phyloP scores from a whole-genome alignment of 257 asterid species.

The Nicotiana paniculata region DNA sequence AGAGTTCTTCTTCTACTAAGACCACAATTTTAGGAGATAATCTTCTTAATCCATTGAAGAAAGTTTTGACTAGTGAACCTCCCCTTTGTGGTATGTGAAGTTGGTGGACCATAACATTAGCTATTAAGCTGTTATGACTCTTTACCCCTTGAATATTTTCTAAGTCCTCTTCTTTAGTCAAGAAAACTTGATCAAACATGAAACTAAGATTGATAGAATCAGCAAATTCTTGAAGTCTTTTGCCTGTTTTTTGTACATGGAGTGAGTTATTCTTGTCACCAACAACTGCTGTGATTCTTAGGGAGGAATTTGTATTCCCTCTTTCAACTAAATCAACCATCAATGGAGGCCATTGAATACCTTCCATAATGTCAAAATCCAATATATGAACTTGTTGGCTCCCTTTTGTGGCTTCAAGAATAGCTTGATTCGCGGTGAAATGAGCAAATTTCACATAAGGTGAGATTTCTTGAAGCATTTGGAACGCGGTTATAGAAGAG shows the following conservation, averaged over 20 bases:
- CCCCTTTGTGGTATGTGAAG: constrained; percentile 30
- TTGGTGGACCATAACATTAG: constrained; percentile 35
- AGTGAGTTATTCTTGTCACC: neutral
- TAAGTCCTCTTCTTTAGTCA: constrained; percentile 23
- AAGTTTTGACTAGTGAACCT: constrained; percentile 15
- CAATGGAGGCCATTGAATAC: constrained; percentile 41
- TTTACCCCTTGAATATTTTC: constrained; percentile 1
- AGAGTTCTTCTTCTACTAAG: constrained; percentile 32
- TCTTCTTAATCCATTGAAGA: constrained; percentile 29
- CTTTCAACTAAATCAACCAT: constrained; percentile 28
- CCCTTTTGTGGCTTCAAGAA: constrained; percentile 28
- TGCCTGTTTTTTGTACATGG: constrained; percentile 14
- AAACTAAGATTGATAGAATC: constrained; percentile 28
- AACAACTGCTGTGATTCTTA: constrained; percentile 31
- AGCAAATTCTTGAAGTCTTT: constrained; percentile 32
- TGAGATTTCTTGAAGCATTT: constrained; percentile 32
- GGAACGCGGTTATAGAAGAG: constrained; percentile 20
- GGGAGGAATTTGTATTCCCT: constrained; percentile 15
- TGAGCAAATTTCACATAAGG: constrained; percentile 38
- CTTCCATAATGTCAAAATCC: constrained; percentile 39
- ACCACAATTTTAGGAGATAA: constrained; percentile 25
- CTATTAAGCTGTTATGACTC: constrained; percentile 15
- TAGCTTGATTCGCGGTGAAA: constrained; percentile 42
- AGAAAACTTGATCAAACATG: constrained; percentile 21
- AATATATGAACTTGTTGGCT: constrained; percentile 26